Evolutionary conservation across 495 filamentous ascomycete species (phyloP), one percentile per base, ranked within the genome.

Genomic region (Xylaria bambusicola): DNA sequence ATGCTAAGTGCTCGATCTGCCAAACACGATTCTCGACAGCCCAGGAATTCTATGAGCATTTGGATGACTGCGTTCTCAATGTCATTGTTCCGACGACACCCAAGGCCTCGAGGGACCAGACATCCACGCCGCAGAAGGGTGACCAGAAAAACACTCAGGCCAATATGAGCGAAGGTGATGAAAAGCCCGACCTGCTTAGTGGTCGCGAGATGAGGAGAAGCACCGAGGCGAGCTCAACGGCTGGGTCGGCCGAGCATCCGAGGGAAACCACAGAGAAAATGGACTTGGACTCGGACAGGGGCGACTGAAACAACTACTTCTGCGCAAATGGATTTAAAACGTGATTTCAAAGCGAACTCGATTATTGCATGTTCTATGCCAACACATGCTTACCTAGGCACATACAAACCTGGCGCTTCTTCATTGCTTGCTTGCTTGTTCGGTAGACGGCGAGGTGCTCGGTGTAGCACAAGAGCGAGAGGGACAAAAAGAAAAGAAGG

Each of bases 1-100:
- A 89, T 52, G 94, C 94, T 61, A 95, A 89, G 74, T 98, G 94
- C 71, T 96, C 91, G n/a, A 98, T 94, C 59, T 98, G 94, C 74
- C 88, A 90, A 15, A 84, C 82, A 15, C 95, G 88, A 9, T 98
- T 98, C 74, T 84, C 80, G 60, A 97, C 88, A 55, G 92, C 94
- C 24, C 94, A 98, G 71, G 93, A 98, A 64, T 97, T 98, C 75
- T 98, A 98, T 71, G 94, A 98, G 77, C 94, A 98, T 80, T 73
- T 98, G 63, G 94, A 98, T 68, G 94, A 98, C 74, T 98, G 94
- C 69, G 95, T 98, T 29, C 83, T 98, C 35, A 91, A 92, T 57
- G 91, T 97, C 36, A 96, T 99, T 50, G 94, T 97, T 62, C 92
- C 96, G 65, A 75, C 91, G 81, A 58, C 87, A 85, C 81, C 86